phyloP scores from a whole-genome alignment of 371 early-diverging fungal species.

The Smittium mucronatum region DNA sequence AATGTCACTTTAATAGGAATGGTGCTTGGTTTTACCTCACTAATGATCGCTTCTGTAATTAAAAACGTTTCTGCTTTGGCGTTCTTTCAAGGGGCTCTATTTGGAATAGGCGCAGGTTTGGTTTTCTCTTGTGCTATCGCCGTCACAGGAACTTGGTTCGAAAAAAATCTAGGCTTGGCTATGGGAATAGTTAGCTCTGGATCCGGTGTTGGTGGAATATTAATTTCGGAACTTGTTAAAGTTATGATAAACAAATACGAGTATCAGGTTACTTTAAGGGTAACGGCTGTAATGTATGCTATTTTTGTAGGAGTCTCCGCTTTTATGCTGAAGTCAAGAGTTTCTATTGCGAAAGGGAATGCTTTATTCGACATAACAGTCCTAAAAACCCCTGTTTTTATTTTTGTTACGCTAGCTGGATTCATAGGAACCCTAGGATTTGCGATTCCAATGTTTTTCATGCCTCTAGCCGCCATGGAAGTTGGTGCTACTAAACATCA shows the following conservation, averaged over 20 bases:
- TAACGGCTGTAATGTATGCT: slow-evolving; percentile 25
- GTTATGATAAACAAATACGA: slow-evolving; percentile 29
- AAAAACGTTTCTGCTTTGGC: slow-evolving; percentile 44
- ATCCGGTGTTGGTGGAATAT: slow-evolving; percentile 40
- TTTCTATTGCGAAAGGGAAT: slow-evolving; percentile 22
- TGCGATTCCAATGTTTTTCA: slow-evolving; percentile 37
- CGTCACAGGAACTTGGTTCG: slow-evolving; percentile 39
- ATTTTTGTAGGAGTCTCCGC: slow-evolving; percentile 32
- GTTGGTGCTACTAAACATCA: slow-evolving; percentile 23
- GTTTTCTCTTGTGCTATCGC: slow-evolving; percentile 36
- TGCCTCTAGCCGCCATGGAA: slow-evolving; percentile 32
- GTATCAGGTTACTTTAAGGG: slow-evolving; percentile 33
- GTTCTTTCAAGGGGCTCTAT: slow-evolving; percentile 47
- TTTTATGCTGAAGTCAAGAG: slow-evolving; percentile 33
- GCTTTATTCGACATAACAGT: slow-evolving; percentile 26
- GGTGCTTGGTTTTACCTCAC: slow-evolving; percentile 34
- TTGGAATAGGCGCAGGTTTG: slow-evolving; percentile 37
- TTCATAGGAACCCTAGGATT: slow-evolving; percentile 30
- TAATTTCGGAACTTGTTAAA: slow-evolving; percentile 32
- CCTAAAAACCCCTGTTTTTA: slow-evolving; percentile 22
- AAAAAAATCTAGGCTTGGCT: slow-evolving; percentile 36
- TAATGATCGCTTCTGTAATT: slow-evolving; percentile 44
- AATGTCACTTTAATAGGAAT: slow-evolving; percentile 44
- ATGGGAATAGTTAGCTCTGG: slow-evolving; percentile 42
- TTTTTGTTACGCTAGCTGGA: slow-evolving; percentile 18